Conservation (phyloP, 345 rosid genomes). For the Syzygium aromaticum region DNA sequence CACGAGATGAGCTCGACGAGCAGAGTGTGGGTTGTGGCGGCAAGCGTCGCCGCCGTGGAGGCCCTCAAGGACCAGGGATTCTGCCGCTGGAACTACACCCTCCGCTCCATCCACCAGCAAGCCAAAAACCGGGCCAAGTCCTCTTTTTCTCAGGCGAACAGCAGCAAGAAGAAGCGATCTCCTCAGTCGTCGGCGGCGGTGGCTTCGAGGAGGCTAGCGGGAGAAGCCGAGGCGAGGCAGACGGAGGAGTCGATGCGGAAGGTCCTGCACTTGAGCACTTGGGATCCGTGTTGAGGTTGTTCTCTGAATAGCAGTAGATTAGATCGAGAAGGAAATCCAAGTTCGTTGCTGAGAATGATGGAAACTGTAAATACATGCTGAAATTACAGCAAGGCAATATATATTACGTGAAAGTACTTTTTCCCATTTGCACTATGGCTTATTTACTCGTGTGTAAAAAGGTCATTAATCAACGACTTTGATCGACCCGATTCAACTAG, state of each 20-base stretch:
- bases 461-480: not conserved
- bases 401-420: not conserved
- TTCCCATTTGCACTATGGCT: not conserved
- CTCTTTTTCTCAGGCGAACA: constrained; percentile 6
- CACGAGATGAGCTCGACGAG: constrained; percentile 12
- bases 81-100: constrained; percentile 30
- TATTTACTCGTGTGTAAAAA: not conserved
- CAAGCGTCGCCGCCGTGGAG: constrained; percentile 24
- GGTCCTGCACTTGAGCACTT: constrained; percentile 47
- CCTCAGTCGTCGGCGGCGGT: not conserved
- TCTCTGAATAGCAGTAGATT: not conserved
- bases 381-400: not conserved
- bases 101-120: constrained; percentile 19
- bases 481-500: not conserved
- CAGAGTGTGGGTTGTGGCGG: constrained; percentile 29
- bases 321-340: not conserved
- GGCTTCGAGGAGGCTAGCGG: not conserved
- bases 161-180: not conserved
- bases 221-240: constrained; percentile 5
- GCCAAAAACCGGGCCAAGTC: constrained; percentile 14
- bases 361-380: not conserved
- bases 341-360: not conserved
- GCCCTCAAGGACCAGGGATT: constrained; percentile 31
- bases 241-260: constrained; percentile 40
- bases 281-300: constrained; percentile 21